phyloP scores from a whole-genome alignment of 208 protist genomes.

The Trypanosoma congolense region DNA sequence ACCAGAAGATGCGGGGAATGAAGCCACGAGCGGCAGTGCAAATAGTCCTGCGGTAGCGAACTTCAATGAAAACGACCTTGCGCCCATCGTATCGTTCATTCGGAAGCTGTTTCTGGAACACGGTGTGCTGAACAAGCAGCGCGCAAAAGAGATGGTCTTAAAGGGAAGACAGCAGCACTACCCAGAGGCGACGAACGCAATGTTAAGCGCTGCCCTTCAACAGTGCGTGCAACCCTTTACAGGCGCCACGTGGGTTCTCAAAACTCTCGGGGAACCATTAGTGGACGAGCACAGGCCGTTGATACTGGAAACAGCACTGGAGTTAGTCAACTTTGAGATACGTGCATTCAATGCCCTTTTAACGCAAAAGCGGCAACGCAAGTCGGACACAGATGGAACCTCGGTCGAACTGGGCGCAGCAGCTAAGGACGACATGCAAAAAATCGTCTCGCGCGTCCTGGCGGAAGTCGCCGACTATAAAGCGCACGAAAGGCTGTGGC shows the following conservation, averaged over 20 bases:
- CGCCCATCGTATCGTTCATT: constrained; percentile 59
- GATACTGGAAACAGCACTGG: constrained; percentile 54
- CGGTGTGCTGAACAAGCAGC: constrained; percentile 79
- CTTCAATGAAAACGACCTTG: constrained; percentile 41
- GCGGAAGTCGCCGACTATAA: constrained; percentile 71
- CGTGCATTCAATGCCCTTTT: constrained; percentile 30
- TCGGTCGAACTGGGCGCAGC: constrained; percentile 6
- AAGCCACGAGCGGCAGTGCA: neutral
- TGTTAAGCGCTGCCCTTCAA: constrained; percentile 72
- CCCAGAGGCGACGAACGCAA: constrained; percentile 62
- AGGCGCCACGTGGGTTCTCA: constrained; percentile 71
- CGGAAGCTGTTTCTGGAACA: constrained; percentile 68
- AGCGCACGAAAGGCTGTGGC: constrained; percentile 60
- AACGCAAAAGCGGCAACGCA: constrained; percentile 21
- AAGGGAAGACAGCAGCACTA: constrained; percentile 52
- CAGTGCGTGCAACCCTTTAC: constrained; percentile 73
- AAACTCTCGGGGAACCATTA: constrained; percentile 47
- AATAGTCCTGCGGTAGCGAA: constrained; percentile 12
- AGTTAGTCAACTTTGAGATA: constrained; percentile 61
- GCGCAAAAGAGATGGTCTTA: constrained; percentile 76
- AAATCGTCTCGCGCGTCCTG: constrained; percentile 42
- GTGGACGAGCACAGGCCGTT: constrained; percentile 69
- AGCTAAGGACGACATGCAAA: constrained; percentile 17
- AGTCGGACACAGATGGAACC: neutral
- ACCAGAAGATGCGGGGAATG: neutral